Evolutionary conservation across 345 rosid species (phyloP).

Genomic region (Gossypium thurberi): DNA sequence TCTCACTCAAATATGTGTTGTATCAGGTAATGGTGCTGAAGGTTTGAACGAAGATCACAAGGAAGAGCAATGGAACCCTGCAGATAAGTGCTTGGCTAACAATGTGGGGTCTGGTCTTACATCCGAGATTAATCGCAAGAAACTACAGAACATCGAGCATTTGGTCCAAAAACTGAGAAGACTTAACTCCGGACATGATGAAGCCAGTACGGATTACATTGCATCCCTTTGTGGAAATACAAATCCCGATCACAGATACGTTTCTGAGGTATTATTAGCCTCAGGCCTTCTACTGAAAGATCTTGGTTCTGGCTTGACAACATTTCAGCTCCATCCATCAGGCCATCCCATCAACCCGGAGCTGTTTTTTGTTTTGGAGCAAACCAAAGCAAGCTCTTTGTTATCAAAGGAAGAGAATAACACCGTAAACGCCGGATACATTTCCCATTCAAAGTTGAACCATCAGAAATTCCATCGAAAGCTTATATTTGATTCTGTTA

Average conservation of each 20-base stretch:
- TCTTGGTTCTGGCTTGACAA: conserved; percentile 48
- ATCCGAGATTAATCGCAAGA: conserved; percentile 70
- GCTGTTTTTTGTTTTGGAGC: conserved; percentile 82
- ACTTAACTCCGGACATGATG: conserved; percentile 79
- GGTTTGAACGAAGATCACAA: conserved; percentile 24
- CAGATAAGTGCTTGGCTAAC: conserved; percentile 30
- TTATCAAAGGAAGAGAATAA: conserved; percentile 39
- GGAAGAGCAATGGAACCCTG: conserved; percentile 46
- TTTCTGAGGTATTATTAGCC: conserved; percentile 86
- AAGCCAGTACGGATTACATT: conserved; percentile 82
- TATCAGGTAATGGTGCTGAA: conserved; percentile 37
- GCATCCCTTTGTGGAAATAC: conserved; percentile 85
- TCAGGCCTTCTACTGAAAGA: conserved; percentile 91
- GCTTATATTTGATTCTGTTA: conserved; percentile 79
- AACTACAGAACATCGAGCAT: conserved; percentile 72
- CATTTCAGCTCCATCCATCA: conserved; percentile 77
- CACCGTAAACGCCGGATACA: conserved; percentile 21
- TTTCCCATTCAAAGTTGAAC: conserved; percentile 27
- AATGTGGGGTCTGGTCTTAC: conserved; percentile 33
- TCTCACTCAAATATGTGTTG: conserved; percentile 27
- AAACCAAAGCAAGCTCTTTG: conserved; percentile 58
- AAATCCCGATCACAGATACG: conserved; percentile 85
- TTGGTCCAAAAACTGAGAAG: conserved; percentile 86
- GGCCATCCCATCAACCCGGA: conserved; percentile 90
- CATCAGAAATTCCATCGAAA: conserved; percentile 58